A percentile compares a stretch with the other conserved stretches of the same genome.
Conservation (phyloP, 352 stramenopile genomes). For the Blastocystis sp. region DNA sequence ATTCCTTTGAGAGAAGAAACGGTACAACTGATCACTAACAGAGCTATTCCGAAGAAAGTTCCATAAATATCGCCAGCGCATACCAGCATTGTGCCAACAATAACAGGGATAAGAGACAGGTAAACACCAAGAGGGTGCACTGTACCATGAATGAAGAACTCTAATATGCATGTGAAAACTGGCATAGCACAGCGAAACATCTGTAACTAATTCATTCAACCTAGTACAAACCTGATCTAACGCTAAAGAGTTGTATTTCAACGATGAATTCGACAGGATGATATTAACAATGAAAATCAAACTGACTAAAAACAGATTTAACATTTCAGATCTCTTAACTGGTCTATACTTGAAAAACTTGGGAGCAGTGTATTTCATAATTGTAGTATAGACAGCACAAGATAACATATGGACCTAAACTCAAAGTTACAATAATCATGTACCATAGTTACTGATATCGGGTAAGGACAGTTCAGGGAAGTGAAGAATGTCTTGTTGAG, state of each 20-base stretch:
- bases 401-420: conserved; percentile 63
- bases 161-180: conserved; percentile 46
- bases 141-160: conserved; percentile 59
- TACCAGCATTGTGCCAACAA: conserved; percentile 63
- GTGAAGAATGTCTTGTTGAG: conserved; percentile 67
- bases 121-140: conserved; percentile 43
- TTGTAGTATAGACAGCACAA: conserved; percentile 58
- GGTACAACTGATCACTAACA: conserved; percentile 62
- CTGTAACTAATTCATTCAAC: background rate
- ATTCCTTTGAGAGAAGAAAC: conserved; percentile 68
- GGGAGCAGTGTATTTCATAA: conserved; percentile 41
- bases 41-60: conserved; percentile 40
- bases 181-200: conserved; percentile 68
- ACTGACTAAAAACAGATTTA: conserved; percentile 61
- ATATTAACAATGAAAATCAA: conserved; percentile 68
- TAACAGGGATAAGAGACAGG: conserved; percentile 59
- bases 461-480: conserved; percentile 47
- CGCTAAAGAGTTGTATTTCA: conserved; percentile 64
- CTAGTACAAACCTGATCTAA: conserved; percentile 14
- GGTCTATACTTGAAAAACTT: conserved; percentile 61
- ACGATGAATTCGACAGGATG: conserved; percentile 46
- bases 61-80: conserved; percentile 58
- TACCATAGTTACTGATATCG: conserved; percentile 63
- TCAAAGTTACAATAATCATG: background rate
- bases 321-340: background rate